Percentiles rank a stretch among this genome's conserved stretches.
These are phyloP conservation scores for Serendipita vermifera DNA, from an alignment of 768 basidiomycete genomes.

Conservation along the genomic window DNA sequence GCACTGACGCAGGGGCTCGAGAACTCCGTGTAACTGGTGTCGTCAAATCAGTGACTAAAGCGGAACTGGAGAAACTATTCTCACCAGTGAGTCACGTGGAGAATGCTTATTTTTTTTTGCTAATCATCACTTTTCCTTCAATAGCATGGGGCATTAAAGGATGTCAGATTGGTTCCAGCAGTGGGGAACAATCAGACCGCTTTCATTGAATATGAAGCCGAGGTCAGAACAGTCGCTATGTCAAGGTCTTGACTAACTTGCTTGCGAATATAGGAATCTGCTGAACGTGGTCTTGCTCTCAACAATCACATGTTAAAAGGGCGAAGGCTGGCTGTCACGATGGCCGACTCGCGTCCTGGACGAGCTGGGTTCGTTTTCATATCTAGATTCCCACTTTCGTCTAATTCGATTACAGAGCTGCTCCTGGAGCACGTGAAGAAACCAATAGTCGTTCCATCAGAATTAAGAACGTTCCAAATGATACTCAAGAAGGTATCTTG, in stretches of 20 bases:
- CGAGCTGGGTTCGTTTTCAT: slow-evolving; percentile 32
- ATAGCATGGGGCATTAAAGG: slow-evolving; percentile 74
- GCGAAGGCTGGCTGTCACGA: slow-evolving; percentile 77
- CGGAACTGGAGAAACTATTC: slow-evolving; percentile 70
- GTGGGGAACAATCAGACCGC: slow-evolving; percentile 61
- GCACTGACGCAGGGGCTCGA: slow-evolving; percentile 76
- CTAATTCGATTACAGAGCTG: not conserved
- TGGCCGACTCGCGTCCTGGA: slow-evolving; percentile 58
- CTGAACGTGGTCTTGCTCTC: slow-evolving; percentile 54
- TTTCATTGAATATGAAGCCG: slow-evolving; percentile 79
- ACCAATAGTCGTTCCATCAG: slow-evolving; percentile 58
- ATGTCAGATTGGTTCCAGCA: slow-evolving; percentile 65
- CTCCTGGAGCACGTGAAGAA: slow-evolving; percentile 31
- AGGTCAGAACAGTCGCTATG: no score
- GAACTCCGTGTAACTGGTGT: slow-evolving; percentile 85
- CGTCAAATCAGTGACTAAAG: slow-evolving; percentile 60
- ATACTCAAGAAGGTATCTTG: slow-evolving; percentile 77
- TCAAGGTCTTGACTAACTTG: slow-evolving; percentile 3
- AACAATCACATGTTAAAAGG: slow-evolving; percentile 85
- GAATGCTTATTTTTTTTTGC: not conserved
- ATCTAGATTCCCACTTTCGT: not conserved
- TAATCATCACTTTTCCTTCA: not conserved
- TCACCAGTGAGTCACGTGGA: slow-evolving; percentile 45
- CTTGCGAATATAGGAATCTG: slow-evolving; percentile 40
- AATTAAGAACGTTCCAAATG: slow-evolving; percentile 54